Evolutionary conservation across 2,329 filamentous ascomycete species (phyloP), one percentile per base, ranked within the genome.

Genomic region (Orbilia ellipsospora): DNA sequence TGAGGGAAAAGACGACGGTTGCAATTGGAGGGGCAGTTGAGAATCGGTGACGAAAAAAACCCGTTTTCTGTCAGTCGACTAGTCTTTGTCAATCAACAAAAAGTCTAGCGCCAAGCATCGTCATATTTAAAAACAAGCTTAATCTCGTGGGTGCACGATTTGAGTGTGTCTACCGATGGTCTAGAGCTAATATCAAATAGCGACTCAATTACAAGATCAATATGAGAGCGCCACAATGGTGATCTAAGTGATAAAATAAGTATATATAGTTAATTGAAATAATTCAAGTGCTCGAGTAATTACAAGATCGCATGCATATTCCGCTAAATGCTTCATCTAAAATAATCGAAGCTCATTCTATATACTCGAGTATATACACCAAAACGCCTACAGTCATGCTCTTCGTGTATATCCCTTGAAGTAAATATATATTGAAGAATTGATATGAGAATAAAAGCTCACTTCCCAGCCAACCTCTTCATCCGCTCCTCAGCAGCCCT

Each of bases 401-500:
- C 40, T 63, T 50, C 23, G 20, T 18, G 50, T 0, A 31, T 56
- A 56, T 13, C 28, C 28, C 18, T 54, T n/a, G 36, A 40, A 62
- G n/a, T n/a, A n/a, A 42, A 40, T 16, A 36, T 16, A 10, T 26
- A 23, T 23, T 23, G 23, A 23, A 23, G 23, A 23, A 23, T 23
- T 4, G 23, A 23, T 36, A 36, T 7, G 31, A 2, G 10, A 36
- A 36, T 10, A 36, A 36, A 36, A 42, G 13, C 52, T 31, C 56
- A 75, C 31, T 79, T 80, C 48, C 80, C 83, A 79, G 88, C 87
- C 87, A 93, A 85, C 80, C 87, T 86, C 83, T 87, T 89, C 73
- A 97, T 86, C 80, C 94, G 88, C 84, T 94, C 94, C 83, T 98
- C 95, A 0, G 94, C 94, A 7, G 95, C 95, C 79, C 94, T 88